Base-by-base conservation (phyloP, 192 early-diverging fungal species). In the Funneliformis mosseae region DNA sequence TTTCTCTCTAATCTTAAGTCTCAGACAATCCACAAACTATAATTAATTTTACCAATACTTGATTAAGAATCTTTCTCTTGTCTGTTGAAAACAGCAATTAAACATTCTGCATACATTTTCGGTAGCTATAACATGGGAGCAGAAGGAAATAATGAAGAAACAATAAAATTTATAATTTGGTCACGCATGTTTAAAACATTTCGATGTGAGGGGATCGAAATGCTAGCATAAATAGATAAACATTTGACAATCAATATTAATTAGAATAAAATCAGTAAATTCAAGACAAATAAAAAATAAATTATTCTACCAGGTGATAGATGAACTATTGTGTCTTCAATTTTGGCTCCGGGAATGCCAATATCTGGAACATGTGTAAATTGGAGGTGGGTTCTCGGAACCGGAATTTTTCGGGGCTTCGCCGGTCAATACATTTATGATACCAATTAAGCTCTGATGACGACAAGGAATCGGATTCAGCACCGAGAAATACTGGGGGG, bases 81-180 rank as follows among this genome's bases (percentile, higher is more conserved):
- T n/a, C n/a, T n/a, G n/a, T 98, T 98, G 81, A 99, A 91, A 42
- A 99, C 97, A 99, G 89, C 76, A 99, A 90, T 88, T 99, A 97
- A 14, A 99, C 98, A 77, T 98, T 94, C 66, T 90, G 85, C 98
- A 99, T 99, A 18, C 98, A 97, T 79, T 90, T n/a, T n/a, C n/a
- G n/a, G n/a, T n/a, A n/a, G n/a, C n/a, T n/a, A n/a, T n/a, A n/a
- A 92, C 38, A 88, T 6, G 88, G 87, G 76, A 99, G 93, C 90
- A 21, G 81, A 83, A 0, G 88, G 78, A 14, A 88, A 84, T 28
- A 97, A 85, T 66, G 98, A 97, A 61, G 99, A 94, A 12, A 87
- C 85, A 74, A 92, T 97, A 69, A n/a, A 99, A 88, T 74, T 89
- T 86, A 80, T n/a, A n/a, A n/a, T n/a, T n/a, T 96, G 95, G 89